phyloP scores from a whole-genome alignment of 192 early-diverging fungal species.

The Mortierella claussenii region DNA sequence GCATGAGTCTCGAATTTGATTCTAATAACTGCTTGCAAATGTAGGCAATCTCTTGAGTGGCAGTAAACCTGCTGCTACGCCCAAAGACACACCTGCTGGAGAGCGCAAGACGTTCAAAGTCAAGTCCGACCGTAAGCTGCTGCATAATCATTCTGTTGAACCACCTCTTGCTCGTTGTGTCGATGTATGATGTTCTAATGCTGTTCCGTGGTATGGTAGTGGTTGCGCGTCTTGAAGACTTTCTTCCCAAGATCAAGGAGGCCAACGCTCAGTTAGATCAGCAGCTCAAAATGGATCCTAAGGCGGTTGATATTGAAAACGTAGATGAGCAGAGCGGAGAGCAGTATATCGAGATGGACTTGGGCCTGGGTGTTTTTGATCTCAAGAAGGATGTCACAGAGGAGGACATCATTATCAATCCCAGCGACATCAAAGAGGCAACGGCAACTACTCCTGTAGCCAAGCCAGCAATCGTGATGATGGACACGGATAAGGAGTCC shows the following conservation, averaged over 20 bases:
- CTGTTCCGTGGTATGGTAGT: slow-evolving; percentile 15
- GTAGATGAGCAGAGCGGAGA: slow-evolving; percentile 60
- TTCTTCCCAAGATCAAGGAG: slow-evolving; percentile 56
- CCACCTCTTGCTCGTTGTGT: neutral
- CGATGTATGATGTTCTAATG: neutral
- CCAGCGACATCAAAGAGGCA: slow-evolving; percentile 6
- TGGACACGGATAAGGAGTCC: slow-evolving; percentile 44
- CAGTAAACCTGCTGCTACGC: slow-evolving; percentile 6
- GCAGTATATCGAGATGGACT: slow-evolving; percentile 67
- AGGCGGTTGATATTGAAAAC: slow-evolving; percentile 64
- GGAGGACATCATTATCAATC: slow-evolving; percentile 46
- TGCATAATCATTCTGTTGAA: neutral
- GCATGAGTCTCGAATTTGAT: neutral
- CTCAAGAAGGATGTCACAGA: slow-evolving; percentile 49
- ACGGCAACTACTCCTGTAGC: neutral
- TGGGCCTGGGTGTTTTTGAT: slow-evolving; percentile 62
- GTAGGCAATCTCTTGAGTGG: slow-evolving; percentile 35
- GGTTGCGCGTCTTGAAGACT: slow-evolving; percentile 59
- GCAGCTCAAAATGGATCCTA: slow-evolving; percentile 53
- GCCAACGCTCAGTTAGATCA: slow-evolving; percentile 56
- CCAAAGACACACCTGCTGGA: slow-evolving; percentile 38
- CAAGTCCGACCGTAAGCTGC: slow-evolving; percentile 37
- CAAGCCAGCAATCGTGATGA: slow-evolving; percentile 45
- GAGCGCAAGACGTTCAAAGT: slow-evolving; percentile 59
- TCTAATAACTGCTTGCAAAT: neutral